These are phyloP conservation scores for Yarrowia phangngaensis DNA, from an alignment of 805 yeast genomes.

Conservation along the genomic window DNA sequence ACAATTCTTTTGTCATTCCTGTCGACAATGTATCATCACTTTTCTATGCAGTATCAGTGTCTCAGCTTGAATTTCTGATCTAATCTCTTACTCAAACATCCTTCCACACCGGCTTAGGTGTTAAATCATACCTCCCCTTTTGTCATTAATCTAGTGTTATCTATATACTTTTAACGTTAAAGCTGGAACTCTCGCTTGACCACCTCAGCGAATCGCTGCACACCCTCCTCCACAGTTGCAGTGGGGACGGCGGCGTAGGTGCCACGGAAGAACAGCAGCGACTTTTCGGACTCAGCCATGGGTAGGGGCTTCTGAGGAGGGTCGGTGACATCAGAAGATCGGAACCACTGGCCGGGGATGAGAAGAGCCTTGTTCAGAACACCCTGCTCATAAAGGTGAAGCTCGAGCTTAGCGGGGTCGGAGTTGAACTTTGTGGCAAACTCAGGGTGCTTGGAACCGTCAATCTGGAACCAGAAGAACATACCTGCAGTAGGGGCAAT, in stretches of 20 bases:
- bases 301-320: constrained; percentile 41
- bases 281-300: constrained; percentile 33
- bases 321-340: constrained; percentile 34
- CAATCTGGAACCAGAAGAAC: constrained; percentile 52
- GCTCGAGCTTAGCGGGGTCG: constrained; percentile 38
- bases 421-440: constrained; percentile 36
- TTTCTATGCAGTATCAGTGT: too few species aligned
- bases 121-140: too few species aligned
- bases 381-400: constrained; percentile 37
- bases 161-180: constrained; percentile 5
- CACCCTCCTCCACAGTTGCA: constrained; percentile 38
- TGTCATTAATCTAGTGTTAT: too few species aligned
- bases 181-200: constrained; percentile 34
- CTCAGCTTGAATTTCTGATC: too few species aligned
- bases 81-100: too few species aligned
- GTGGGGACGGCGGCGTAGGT: constrained; percentile 44
- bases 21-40: too few species aligned
- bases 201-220: constrained; percentile 39
- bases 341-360: constrained; percentile 46
- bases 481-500: constrained; percentile 51
- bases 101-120: too few species aligned
- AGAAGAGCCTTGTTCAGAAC: constrained; percentile 39
- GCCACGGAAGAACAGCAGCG: constrained; percentile 43
- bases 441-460: constrained; percentile 51
- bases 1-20: too few species aligned